phyloP scores from a whole-genome alignment of 176 grass and related monocot genomes.

The Carex cristatella region DNA sequence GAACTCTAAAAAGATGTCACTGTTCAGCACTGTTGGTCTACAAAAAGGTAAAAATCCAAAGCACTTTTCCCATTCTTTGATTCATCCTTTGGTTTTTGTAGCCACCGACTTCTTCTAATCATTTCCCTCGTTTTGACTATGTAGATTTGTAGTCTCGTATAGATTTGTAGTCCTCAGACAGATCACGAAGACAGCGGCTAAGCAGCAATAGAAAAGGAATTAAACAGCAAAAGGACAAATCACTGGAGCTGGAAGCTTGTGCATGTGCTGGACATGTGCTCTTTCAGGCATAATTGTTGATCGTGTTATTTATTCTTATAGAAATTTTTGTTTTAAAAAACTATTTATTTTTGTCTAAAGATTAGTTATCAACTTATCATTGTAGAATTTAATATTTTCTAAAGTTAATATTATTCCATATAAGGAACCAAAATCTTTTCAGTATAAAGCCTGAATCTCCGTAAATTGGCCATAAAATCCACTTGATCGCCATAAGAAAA shows the following conservation, averaged over 20 bases:
- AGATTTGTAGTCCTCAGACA: neutral
- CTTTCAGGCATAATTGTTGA: neutral
- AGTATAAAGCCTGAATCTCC: neutral
- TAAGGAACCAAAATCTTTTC: too few species aligned
- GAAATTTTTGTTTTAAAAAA: too few species aligned
- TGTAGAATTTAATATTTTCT: too few species aligned
- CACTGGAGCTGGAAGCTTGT: neutral
- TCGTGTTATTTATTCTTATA: neutral
- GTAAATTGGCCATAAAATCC: neutral
- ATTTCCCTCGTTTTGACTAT: neutral
- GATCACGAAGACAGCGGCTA: neutral
- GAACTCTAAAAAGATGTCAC: neutral
- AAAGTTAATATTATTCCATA: too few species aligned
- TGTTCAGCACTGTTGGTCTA: neutral
- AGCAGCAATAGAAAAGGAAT: neutral
- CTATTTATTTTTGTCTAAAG: too few species aligned
- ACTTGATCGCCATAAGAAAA: neutral
- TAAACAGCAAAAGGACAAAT: constrained; percentile 10
- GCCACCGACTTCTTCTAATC: neutral
- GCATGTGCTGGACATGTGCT: constrained; percentile 23
- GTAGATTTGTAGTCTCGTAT: neutral
- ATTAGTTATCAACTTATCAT: too few species aligned
- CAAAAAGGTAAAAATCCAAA: neutral
- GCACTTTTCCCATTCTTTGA: constrained; percentile 1
- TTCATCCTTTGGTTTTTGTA: constrained; percentile 8